Evolutionary conservation across 2,329 filamentous ascomycete genomes (phyloP).

Genomic region (Fusarium tanahbumbuense): DNA sequence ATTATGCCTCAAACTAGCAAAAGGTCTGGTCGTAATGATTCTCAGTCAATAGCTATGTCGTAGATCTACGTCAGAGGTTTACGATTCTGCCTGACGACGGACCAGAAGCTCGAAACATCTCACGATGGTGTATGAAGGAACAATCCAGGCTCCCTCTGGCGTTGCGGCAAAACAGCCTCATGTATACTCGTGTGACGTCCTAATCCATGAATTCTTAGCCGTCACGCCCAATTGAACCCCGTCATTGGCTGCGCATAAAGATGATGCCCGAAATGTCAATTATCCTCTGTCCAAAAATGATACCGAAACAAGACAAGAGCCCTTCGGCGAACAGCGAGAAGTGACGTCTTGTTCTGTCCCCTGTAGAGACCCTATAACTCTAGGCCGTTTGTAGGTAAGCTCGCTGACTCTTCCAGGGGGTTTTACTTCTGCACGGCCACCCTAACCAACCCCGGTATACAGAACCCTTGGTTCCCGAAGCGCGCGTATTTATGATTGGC

Average conservation of each 20-base stretch:
- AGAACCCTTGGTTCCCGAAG: background rate
- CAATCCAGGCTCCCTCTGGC: conserved; percentile 9
- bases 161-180: background rate
- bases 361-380: conserved; percentile 17
- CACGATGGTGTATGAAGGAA: conserved; percentile 3
- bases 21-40: background rate
- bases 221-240: background rate
- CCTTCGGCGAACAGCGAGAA: conserved; percentile 25
- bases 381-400: conserved; percentile 39
- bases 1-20: background rate
- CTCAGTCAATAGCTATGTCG: background rate
- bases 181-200: background rate
- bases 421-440: conserved; percentile 40
- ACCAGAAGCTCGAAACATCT: background rate
- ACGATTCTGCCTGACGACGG: background rate
- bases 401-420: conserved; percentile 30
- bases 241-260: conserved; percentile 2
- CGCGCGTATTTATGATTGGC: conserved; percentile 29
- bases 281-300: conserved; percentile 20
- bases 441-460: conserved; percentile 25
- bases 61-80: background rate
- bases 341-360: conserved; percentile 17
- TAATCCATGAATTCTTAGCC: background rate
- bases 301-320: conserved; percentile 23
- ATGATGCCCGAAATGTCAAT: background rate